phyloP scores from a whole-genome alignment of 2,329 filamentous ascomycete genomes.

The Nemania sp. region DNA sequence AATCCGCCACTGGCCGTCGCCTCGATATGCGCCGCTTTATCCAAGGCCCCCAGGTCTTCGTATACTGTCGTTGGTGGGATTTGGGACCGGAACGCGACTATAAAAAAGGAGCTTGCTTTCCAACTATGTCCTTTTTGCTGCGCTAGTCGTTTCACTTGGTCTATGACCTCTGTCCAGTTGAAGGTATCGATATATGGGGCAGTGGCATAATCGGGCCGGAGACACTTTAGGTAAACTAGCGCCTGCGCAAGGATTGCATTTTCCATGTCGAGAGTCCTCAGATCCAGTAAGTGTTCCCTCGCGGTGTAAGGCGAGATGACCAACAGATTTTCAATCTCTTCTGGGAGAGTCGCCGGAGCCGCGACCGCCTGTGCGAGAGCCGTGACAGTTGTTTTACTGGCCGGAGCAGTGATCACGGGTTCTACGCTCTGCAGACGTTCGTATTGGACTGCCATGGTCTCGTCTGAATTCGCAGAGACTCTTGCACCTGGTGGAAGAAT shows the following conservation, averaged over 20 bases:
- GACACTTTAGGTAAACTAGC: slow-evolving; percentile 71
- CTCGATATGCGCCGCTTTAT: slow-evolving; percentile 83
- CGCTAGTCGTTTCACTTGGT: slow-evolving; percentile 66
- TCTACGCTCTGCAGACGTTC: slow-evolving; percentile 19
- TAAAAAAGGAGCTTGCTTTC: slow-evolving; percentile 77
- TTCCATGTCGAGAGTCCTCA: slow-evolving; percentile 73
- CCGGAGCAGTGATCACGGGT: background rate
- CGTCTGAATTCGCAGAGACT: slow-evolving; percentile 10
- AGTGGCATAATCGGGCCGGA: slow-evolving; percentile 79
- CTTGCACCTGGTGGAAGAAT: slow-evolving; percentile 19
- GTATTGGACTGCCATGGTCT: slow-evolving; percentile 33
- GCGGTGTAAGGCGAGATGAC: slow-evolving; percentile 82
- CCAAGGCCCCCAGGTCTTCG: slow-evolving; percentile 76
- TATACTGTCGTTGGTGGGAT: slow-evolving; percentile 76
- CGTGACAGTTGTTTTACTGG: slow-evolving; percentile 37
- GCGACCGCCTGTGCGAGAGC: slow-evolving; percentile 35
- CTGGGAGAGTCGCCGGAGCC: slow-evolving; percentile 12
- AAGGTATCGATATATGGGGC: slow-evolving; percentile 79
- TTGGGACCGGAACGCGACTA: slow-evolving; percentile 84
- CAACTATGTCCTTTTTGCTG: slow-evolving; percentile 63
- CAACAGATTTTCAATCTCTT: slow-evolving; percentile 54
- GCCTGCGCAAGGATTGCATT: slow-evolving; percentile 79
- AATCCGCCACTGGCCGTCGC: slow-evolving; percentile 83
- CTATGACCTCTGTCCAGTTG: slow-evolving; percentile 78
- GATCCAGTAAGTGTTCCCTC: slow-evolving; percentile 76